phyloP scores from a whole-genome alignment of 768 basidiomycete species.

The Russula dissimulans region DNA sequence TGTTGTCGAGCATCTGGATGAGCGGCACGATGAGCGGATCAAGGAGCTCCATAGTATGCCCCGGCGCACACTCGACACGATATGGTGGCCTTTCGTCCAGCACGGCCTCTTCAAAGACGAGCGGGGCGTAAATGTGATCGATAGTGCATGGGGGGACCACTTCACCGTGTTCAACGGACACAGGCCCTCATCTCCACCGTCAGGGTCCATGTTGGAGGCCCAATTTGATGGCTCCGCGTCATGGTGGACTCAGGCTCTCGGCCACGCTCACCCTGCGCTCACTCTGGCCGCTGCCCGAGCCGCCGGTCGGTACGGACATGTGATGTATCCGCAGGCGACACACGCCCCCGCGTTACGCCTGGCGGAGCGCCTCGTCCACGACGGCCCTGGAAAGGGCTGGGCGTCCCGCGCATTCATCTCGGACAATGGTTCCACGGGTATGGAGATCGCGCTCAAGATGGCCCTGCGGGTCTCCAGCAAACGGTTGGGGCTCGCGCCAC shows the following conservation, averaged over 20 bases:
- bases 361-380: slow-evolving; percentile 63
- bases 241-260: slow-evolving; percentile 96
- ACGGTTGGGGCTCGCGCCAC: slow-evolving; percentile 30
- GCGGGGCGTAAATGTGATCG: slow-evolving; percentile 78
- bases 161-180: slow-evolving; percentile 59
- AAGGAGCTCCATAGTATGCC: slow-evolving; percentile 71
- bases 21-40: slow-evolving; percentile 56
- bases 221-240: slow-evolving; percentile 90
- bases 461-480: slow-evolving; percentile 62
- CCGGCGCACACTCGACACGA: slow-evolving; percentile 56
- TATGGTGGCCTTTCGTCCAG: slow-evolving; percentile 99
- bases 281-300: slow-evolving; percentile 83
- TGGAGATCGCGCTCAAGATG: slow-evolving; percentile 99
- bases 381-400: slow-evolving; percentile 85
- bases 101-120: slow-evolving; percentile 62
- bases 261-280: slow-evolving; percentile 68
- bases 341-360: slow-evolving; percentile 80
- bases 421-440: slow-evolving; percentile 92
- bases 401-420: slow-evolving; percentile 86
- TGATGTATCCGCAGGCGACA: slow-evolving; percentile 87
- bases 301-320: slow-evolving; percentile 91
- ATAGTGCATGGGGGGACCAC: slow-evolving; percentile 81
- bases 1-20: slow-evolving; percentile 51
- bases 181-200: slow-evolving; percentile 6
- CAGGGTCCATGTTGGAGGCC: slow-evolving; percentile 39